A percentile compares a stretch with the other conserved stretches of the same genome.
Conservation (phyloP, 2,329 filamentous ascomycete genomes). For the Leptographium procerum region DNA sequence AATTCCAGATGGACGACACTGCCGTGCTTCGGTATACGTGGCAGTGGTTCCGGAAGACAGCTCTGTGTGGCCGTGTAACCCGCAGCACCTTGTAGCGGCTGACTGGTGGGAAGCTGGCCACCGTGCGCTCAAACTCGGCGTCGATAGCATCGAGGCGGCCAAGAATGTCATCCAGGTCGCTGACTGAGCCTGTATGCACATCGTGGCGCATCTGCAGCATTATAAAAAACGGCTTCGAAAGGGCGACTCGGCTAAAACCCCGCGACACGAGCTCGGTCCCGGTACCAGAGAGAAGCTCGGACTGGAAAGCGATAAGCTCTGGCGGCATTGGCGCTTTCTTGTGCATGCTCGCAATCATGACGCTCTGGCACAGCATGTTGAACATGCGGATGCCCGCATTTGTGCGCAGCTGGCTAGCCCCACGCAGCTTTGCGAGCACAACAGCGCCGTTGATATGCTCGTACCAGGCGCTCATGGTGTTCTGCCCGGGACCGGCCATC, state of each 20-base stretch:
- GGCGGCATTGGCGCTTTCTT: constrained; percentile 35
- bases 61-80: constrained; percentile 26
- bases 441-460: constrained; percentile 42
- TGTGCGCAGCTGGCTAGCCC: constrained; percentile 32
- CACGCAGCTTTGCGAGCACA: constrained; percentile 37
- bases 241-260: constrained; percentile 21
- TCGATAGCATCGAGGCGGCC: constrained; percentile 28
- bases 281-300: constrained; percentile 25
- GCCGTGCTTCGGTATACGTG: constrained; percentile 35
- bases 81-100: constrained; percentile 32
- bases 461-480: constrained; percentile 39
- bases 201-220: constrained; percentile 36
- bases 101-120: constrained; percentile 24
- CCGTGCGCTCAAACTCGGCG: constrained; percentile 28
- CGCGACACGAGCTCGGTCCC: constrained; percentile 24
- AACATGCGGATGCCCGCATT: constrained; percentile 39
- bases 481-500: constrained; percentile 33
- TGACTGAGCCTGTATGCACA: constrained; percentile 25
- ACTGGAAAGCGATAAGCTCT: constrained; percentile 33
- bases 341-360: constrained; percentile 41
- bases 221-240: constrained; percentile 32
- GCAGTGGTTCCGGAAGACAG: constrained; percentile 29
- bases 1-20: constrained; percentile 36
- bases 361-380: constrained; percentile 38
- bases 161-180: constrained; percentile 29